These are phyloP conservation scores for Diaporthe ilicicola DNA, from an alignment of 2,329 filamentous ascomycete species.

Conservation along the genomic window DNA sequence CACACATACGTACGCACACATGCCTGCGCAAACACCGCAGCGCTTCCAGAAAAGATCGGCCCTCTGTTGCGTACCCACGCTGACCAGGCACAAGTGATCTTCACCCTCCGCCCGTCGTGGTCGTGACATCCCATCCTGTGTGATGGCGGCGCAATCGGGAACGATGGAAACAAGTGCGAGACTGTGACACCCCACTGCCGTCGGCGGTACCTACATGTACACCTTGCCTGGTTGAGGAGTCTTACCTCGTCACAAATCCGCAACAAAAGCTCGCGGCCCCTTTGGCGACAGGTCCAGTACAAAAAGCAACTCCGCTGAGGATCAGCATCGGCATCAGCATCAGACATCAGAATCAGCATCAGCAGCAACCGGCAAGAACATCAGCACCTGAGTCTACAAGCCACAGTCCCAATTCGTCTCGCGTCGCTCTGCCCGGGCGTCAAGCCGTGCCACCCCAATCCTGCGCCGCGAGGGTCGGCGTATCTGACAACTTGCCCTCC, in stretches of 20 bases:
- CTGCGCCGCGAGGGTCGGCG: conserved; percentile 2
- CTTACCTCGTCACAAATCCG: not conserved
- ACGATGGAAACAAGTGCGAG: conserved; percentile 22
- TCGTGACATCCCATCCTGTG: conserved; percentile 3
- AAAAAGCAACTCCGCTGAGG: not conserved
- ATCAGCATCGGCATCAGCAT: not conserved
- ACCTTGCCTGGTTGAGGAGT: not conserved
- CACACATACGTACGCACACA: not conserved
- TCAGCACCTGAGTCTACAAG: not conserved
- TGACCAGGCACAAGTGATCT: not conserved
- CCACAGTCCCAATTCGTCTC: conserved; percentile 25
- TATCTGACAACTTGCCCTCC: conserved; percentile 27
- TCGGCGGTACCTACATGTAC: not conserved
- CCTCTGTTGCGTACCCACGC: not conserved
- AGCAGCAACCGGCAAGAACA: not conserved
- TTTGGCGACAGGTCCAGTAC: not conserved
- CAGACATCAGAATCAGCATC: not conserved
- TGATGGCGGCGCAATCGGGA: conserved; percentile 27
- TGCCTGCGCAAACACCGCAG: conserved; percentile 19
- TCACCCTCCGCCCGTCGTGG: not conserved
- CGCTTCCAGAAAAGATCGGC: conserved; percentile 23
- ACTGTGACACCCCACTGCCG: conserved; percentile 15
- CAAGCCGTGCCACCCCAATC: conserved; percentile 21
- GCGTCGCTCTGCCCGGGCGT: conserved; percentile 24
- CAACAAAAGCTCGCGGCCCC: not conserved